These are phyloP conservation scores for Thermothielavioides terrestris DNA, from an alignment of 495 filamentous ascomycete genomes.

Conservation along the genomic window DNA sequence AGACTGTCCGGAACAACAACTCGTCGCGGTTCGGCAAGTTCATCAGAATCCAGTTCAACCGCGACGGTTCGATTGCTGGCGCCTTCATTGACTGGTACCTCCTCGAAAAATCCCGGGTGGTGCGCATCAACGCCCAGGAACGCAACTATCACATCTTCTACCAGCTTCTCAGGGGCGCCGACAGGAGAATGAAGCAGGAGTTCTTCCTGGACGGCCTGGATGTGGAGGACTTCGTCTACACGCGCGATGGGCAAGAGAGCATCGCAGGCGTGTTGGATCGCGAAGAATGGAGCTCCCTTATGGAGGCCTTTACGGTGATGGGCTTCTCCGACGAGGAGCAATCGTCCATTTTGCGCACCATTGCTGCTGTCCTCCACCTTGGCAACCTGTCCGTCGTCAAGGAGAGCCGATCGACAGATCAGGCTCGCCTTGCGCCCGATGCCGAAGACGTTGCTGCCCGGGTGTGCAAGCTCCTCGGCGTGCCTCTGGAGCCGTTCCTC, in stretches of 20 bases:
- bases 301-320: constrained; percentile 94
- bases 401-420: constrained; percentile 82
- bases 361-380: constrained; percentile 86
- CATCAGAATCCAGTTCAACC: constrained; percentile 92
- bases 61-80: constrained; percentile 84
- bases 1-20: constrained; percentile 97
- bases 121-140: constrained; percentile 75
- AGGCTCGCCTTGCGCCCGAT: constrained; percentile 71
- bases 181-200: constrained; percentile 58
- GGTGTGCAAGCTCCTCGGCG: constrained; percentile 78
- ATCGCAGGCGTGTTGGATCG: constrained; percentile 86
- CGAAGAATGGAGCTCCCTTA: constrained; percentile 80
- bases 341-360: constrained; percentile 67
- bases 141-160: constrained; percentile 98
- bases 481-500: constrained; percentile 73
- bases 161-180: constrained; percentile 81
- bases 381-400: constrained; percentile 85
- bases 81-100: constrained; percentile 99
- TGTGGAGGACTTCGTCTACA: constrained; percentile 86
- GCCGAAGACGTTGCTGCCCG: constrained; percentile 61
- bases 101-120: constrained; percentile 91
- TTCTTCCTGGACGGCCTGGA: constrained; percentile 64
- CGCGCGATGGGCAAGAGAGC: constrained; percentile 76
- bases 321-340: constrained; percentile 86
- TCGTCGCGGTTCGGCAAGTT: constrained; percentile 99